A percentile compares a stretch with the other conserved stretches of the same genome.
phyloP scores from a whole-genome alignment of 169 alveolate genomes.

The Plasmodium fragile region DNA sequence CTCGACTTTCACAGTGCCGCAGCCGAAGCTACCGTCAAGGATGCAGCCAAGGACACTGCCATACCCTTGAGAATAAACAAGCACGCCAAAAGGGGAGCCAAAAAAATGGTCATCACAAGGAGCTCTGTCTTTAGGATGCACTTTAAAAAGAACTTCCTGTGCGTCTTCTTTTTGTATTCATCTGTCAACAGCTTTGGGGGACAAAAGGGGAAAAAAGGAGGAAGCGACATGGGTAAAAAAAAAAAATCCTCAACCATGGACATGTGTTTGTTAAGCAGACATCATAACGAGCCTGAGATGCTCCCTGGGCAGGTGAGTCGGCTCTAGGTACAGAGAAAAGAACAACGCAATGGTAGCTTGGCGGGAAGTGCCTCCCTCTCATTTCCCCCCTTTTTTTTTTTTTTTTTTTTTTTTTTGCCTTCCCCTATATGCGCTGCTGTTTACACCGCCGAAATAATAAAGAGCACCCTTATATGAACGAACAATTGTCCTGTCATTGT shows the following conservation, averaged over 20 bases:
- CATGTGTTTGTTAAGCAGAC: neutral
- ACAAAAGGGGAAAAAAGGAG: neutral
- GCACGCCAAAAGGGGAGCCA: conserved; percentile 21
- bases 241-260: neutral
- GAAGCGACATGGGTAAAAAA: neutral
- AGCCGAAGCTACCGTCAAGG: neutral
- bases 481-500: neutral
- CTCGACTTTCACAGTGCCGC: neutral
- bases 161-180: conserved; percentile 27
- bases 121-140: conserved; percentile 40
- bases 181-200: conserved; percentile 15
- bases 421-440: neutral
- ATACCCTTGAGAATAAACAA: conserved; percentile 9
- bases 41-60: neutral
- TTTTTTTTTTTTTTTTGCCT: too few species aligned
- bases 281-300: neutral
- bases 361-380: neutral
- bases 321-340: neutral
- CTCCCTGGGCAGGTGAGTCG: neutral
- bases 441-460: neutral
- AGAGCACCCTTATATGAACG: neutral
- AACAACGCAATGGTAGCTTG: neutral
- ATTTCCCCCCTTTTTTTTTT: neutral
- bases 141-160: conserved; percentile 9
- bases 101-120: conserved; percentile 12